Base-by-base conservation (phyloP, 371 early-diverging fungal species). In the Actinomortierella wolfii region DNA sequence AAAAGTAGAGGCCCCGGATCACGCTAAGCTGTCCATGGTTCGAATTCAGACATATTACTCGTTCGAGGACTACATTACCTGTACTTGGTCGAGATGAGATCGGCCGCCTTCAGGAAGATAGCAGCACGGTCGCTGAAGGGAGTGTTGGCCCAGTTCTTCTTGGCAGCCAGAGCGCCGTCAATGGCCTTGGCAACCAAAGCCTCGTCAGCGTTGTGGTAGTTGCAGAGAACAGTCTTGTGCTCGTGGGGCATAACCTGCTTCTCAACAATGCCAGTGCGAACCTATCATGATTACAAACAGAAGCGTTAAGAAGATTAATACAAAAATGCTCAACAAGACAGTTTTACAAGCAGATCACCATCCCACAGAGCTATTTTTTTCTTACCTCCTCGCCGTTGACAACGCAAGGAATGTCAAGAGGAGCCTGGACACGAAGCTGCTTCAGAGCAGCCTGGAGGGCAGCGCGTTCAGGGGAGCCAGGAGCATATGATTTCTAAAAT, bases 61-160 rank as follows among this genome's bases (percentile, higher is more conserved):
- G 14, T 21, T 5, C 14, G 29, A 1, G 24, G 46, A 3, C n/a
- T 50, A 21, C 56, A 64, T 65, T 85, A 88, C 79, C 96, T 86
- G 84, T 97, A 96, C 79, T 97, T 97, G 68, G 71, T 77, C 39
- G 95, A 69, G 15, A 96, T 80, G 54, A 97, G 81, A 73, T 98
- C 98, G 59, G 99, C 98, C 21, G 99, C 98, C 83, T 96, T 95
- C 79, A 98, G 83, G 82, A 98, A 97, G 79, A 98, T 95, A 47
- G 97, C 94, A 54, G 91, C 89, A 67, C 97, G 93, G 64, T 97
- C 97, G 76, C 88, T 89, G 83, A 97, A 93, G 40, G 96, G 97
- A 83, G 97, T 88, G 54, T 89, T 79, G 77, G 96, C 97, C 97
- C 99, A 98, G 47, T 81, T 78, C 54, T 81, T 82, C 79, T 93